Evolutionary conservation across 2,329 filamentous ascomycete genomes (phyloP), one percentile per base, ranked within the genome.

Genomic region (Neurospora sp.): DNA sequence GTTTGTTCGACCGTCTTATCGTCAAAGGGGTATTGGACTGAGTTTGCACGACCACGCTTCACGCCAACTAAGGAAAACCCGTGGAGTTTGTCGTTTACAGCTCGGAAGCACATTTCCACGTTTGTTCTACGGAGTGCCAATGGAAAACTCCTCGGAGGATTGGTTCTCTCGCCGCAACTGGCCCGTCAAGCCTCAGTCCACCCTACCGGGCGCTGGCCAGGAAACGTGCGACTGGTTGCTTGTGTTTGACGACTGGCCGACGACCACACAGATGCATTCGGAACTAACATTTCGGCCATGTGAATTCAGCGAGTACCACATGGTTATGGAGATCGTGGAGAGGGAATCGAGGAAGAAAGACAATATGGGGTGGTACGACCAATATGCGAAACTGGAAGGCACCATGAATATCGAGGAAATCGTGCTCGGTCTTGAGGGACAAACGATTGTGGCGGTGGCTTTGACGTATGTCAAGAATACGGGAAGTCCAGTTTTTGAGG

Each of bases 101-200:
- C 80, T 89, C 11, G 87, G 87, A 67, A 86, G 83, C 74, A 85
- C 85, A 0, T 89, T 88, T 73, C 87, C 87, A 36, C 82, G 87
- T 33, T 79, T 89, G 0, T 76, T 89, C 5, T 86, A 85, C 74
- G 87, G 87, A 0, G 79, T 86, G 46, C 85, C 85, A 0, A 71
- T 78, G 4, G 82, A 82, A 13, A 78, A 80, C 39, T 74, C 78
- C 4, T 80, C 79, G 6, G 78, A 82, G 68, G 81, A 81, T 28
- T 89, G 87, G 87, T 87, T 89, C 72, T 78, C 80, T 66, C 82
- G 82, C 42, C 82, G 85, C 68, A 85, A 84, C 11, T 89, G 87
- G 87, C 77, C 79, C 28, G 80, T 87, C 72, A 79, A 84, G 72
- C 79, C 79, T 85, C 73, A 79, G 84, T 73, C 79, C 66, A 75